phyloP scores from a whole-genome alignment of 352 stramenopile species.

The Blastocystis sp. region DNA sequence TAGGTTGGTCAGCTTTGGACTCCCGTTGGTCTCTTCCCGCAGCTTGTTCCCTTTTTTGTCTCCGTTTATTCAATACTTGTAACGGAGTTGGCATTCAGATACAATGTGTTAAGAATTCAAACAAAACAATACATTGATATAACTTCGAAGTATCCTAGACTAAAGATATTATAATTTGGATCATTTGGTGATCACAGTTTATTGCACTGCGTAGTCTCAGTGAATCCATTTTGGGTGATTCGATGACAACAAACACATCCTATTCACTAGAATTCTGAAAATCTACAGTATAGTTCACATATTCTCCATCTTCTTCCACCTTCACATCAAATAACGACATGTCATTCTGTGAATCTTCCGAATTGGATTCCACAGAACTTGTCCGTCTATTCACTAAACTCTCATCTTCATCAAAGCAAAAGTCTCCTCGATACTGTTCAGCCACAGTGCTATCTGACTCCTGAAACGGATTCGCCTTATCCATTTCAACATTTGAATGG shows the following conservation, averaged over 20 bases:
- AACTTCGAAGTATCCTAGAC: too few relatives aligned
- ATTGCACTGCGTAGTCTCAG: too few relatives aligned
- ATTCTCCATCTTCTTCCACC: neutral
- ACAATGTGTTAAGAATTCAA: neutral
- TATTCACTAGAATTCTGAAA: neutral
- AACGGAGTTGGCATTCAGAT: slow-evolving; percentile 32
- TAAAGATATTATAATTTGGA: too few relatives aligned
- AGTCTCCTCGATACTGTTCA: too few relatives aligned
- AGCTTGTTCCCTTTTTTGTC: neutral
- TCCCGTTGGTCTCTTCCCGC: neutral
- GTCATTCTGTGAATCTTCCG: neutral
- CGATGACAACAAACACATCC: neutral
- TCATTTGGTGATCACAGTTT: too few relatives aligned
- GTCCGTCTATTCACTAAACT: neutral
- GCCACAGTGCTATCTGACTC: too few relatives aligned
- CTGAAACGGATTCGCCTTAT: neutral
- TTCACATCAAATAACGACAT: neutral
- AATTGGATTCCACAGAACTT: neutral
- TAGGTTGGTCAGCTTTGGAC: neutral
- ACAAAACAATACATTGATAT: neutral
- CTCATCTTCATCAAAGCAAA: too few relatives aligned
- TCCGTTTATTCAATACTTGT: neutral
- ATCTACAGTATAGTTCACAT: neutral
- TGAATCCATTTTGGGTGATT: too few relatives aligned
- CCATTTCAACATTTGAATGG: neutral